phyloP scores from a whole-genome alignment of 1,139 yeast species.

The Yamadazyma pseudoaaseri region DNA sequence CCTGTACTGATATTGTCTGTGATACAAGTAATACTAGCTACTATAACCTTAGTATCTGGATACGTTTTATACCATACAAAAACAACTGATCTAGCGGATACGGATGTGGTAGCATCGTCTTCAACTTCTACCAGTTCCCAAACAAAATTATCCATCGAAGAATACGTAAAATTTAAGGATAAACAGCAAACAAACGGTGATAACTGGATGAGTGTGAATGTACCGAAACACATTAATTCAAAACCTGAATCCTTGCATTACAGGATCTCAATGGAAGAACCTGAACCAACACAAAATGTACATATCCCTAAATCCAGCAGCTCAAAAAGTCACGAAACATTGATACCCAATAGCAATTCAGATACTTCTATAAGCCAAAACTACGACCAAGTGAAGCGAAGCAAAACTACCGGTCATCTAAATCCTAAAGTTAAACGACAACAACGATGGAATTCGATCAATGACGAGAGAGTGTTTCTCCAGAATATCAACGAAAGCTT shows the following conservation, averaged over 20 bases:
- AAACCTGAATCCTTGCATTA: background rate
- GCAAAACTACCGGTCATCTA: conserved; percentile 27
- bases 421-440: conserved; percentile 16
- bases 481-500: conserved; percentile 31
- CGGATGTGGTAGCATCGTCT: background rate
- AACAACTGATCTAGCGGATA: background rate
- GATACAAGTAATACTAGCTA: conserved; percentile 3
- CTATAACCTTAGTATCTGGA: conserved; percentile 4
- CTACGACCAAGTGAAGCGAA: conserved; percentile 18
- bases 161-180: background rate
- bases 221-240: background rate
- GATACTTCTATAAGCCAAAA: conserved; percentile 11
- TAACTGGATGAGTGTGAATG: conserved; percentile 15
- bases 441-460: conserved; percentile 29
- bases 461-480: conserved; percentile 33
- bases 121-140: conserved; percentile 1
- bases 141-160: conserved; percentile 3
- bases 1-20: conserved; percentile 4
- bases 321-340: conserved; percentile 12
- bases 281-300: background rate
- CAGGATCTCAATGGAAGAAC: background rate
- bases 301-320: background rate
- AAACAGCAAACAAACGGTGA: conserved; percentile 7
- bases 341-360: conserved; percentile 15
- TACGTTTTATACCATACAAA: conserved; percentile 2